Percentiles rank a stretch among this genome's conserved stretches.
Conservation (phyloP, 2,329 filamentous ascomycete species). For the Pseudogymnoascus sp. region DNA sequence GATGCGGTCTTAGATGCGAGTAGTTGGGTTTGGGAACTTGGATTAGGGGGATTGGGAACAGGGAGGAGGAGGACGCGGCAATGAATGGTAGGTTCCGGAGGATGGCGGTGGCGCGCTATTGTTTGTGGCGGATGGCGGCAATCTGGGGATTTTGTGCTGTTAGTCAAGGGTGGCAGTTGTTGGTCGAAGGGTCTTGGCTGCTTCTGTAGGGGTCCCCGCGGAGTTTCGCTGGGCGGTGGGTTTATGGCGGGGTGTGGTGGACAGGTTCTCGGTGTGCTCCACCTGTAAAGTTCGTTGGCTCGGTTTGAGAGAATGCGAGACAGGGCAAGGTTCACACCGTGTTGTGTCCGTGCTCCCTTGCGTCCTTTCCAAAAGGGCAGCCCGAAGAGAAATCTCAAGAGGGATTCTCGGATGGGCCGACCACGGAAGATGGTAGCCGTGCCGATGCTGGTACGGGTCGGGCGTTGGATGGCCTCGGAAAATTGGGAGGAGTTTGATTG, state of each 20-base stretch:
- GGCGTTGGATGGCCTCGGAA: not conserved
- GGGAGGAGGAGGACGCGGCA: not conserved
- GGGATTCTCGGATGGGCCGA: not conserved
- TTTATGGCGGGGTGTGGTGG: not conserved
- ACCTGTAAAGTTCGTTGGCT: not conserved
- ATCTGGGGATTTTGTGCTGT: not conserved
- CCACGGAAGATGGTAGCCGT: not conserved
- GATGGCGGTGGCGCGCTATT: not conserved
- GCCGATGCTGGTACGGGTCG: not conserved
- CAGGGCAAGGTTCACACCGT: not conserved
- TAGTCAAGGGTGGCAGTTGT: not conserved
- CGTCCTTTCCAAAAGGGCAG: not conserved
- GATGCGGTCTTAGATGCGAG: no score
- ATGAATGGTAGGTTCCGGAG: not conserved
- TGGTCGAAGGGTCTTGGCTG: not conserved
- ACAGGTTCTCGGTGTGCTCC: not conserved
- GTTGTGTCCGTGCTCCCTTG: not conserved
- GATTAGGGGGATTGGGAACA: not conserved
- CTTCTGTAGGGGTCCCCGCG: not conserved
- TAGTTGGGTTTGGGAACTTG: not conserved
- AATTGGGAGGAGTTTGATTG: not conserved
- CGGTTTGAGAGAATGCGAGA: constrained; percentile 2
- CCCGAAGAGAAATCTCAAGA: not conserved
- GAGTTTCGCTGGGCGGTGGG: not conserved
- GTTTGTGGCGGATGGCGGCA: not conserved